Base-by-base conservation (phyloP, 2,329 filamentous ascomycete species). In the Alternaria postmessia region DNA sequence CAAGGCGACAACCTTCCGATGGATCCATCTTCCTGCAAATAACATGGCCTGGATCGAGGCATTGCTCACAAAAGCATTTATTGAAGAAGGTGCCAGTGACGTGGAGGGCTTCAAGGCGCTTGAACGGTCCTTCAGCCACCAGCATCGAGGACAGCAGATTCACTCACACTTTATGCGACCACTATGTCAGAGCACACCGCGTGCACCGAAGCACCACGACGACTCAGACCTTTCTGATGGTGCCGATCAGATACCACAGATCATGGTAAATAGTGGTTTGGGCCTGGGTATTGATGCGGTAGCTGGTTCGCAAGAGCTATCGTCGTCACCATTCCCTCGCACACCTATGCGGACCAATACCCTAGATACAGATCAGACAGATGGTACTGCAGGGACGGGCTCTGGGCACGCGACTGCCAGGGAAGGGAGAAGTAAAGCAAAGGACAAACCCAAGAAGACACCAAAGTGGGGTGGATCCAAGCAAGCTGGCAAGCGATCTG, bases 131-230 rank as follows among this genome's bases (percentile, higher is more conserved):
- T 88, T 89, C 62, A 84, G 84, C 43, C 86, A 89, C 64, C 86
- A 88, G 61, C 87, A 89, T 70, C 81, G 86, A 0, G 87, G 87
- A 0, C 82, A 83, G 28, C 81, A 84, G 42, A 80, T 84, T 0
- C 87, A 89, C 67, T 87, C 86, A 0, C 83, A 87, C 46, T 89
- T 87, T 63, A 89, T 89, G 87, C 79, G 87, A 39, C 85, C 86
- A 0, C 79, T 85, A 51, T 87, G 85, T 61, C 83, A 87, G 55
- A 83, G 82, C 51, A 86, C 71, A 5, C 76, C 74, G 9, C 67
- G 76, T 22, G 71, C 75, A 7, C 69, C 73, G 7, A 75, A 68
- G 44, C 49, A 69, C 22, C 62, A 66, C 2, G 74, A 77, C 14
- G 76, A 78, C 3, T 77, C 75, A 1, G 75, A 78, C 20, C 53